Conservation (phyloP, 768 basidiomycete genomes). For the Erythrobasidium yunnanense region DNA sequence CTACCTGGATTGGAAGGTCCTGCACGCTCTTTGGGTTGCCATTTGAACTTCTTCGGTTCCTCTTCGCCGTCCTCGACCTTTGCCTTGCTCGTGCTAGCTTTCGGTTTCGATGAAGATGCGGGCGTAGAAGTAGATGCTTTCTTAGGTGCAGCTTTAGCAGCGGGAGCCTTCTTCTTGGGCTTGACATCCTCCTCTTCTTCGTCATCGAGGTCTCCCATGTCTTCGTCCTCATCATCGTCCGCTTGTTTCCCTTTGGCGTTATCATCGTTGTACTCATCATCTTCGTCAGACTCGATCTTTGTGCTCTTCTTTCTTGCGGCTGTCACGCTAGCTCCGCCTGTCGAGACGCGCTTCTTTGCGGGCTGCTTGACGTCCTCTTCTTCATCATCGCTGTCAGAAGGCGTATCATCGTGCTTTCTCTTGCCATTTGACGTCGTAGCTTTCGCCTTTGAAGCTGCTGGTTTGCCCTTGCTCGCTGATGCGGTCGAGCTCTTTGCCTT, state of each 20-base stretch:
- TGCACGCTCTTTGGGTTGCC: slow-evolving; percentile 40
- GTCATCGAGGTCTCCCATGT: slow-evolving; percentile 3
- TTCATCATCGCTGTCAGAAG: slow-evolving; percentile 2
- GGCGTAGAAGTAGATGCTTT: slow-evolving; percentile 18
- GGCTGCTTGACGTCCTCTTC: slow-evolving; percentile 23
- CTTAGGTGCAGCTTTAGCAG: slow-evolving; percentile 20
- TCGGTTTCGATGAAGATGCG: slow-evolving; percentile 30
- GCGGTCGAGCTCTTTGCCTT: background rate
- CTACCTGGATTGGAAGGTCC: slow-evolving; percentile 51
- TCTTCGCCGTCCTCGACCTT: slow-evolving; percentile 32
- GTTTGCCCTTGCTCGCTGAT: background rate
- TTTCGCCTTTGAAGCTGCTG: background rate
- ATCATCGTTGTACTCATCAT: slow-evolving; percentile 9
- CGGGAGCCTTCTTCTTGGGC: slow-evolving; percentile 25
- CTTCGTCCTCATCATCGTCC: slow-evolving; percentile 23
- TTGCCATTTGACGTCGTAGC: background rate
- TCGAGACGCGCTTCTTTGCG: slow-evolving; percentile 16
- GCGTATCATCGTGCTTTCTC: slow-evolving; percentile 5
- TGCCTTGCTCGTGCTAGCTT: slow-evolving; percentile 29
- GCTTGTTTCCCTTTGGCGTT: background rate
- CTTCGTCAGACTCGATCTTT: background rate
- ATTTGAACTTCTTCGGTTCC: slow-evolving; percentile 39
- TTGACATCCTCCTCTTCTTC: slow-evolving; percentile 21
- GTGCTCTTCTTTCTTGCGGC: slow-evolving; percentile 11
- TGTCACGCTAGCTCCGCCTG: slow-evolving; percentile 8